Evolutionary conservation across 2,329 filamentous ascomycete species (phyloP).

Genomic region (Aspergillus fijiensis): DNA sequence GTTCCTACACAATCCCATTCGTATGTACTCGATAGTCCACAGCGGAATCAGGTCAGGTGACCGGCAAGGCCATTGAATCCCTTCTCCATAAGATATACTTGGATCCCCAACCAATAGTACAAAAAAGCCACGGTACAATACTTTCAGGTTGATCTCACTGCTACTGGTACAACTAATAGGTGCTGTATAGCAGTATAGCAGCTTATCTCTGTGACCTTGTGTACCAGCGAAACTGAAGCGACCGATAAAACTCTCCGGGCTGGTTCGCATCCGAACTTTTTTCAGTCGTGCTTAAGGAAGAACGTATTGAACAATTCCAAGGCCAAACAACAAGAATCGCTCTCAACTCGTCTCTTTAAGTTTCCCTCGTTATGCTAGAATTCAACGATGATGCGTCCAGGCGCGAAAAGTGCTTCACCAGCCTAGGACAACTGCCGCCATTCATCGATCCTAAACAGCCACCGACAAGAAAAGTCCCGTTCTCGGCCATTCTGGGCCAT

Average conservation of each 20-base stretch:
- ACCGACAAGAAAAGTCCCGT: constrained; percentile 73
- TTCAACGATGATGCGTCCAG: constrained; percentile 40
- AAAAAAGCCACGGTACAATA: not conserved
- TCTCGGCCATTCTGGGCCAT: constrained; percentile 64
- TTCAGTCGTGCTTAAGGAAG: not conserved
- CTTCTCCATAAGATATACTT: not conserved
- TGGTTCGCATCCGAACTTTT: not conserved
- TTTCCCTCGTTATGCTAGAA: constrained; percentile 42
- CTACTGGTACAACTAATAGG: not conserved
- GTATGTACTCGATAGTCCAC: not conserved
- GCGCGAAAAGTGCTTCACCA: constrained; percentile 68
- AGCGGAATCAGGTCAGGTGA: constrained; percentile 4
- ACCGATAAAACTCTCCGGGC: not conserved
- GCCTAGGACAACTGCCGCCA: constrained; percentile 63
- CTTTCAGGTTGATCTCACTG: not conserved
- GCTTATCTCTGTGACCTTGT: too few species aligned
- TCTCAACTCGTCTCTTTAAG: too few species aligned
- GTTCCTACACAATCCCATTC: not conserved
- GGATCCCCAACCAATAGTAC: not conserved
- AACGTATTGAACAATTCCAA: not conserved
- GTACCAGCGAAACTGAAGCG: not conserved
- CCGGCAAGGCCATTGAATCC: not conserved
- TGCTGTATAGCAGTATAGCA: too few species aligned
- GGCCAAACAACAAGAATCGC: not conserved
- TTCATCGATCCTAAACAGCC: constrained; percentile 70